These are phyloP conservation scores for Ascochyta viciae-villosae DNA, from an alignment of 2,329 filamentous ascomycete species.

Conservation along the genomic window DNA sequence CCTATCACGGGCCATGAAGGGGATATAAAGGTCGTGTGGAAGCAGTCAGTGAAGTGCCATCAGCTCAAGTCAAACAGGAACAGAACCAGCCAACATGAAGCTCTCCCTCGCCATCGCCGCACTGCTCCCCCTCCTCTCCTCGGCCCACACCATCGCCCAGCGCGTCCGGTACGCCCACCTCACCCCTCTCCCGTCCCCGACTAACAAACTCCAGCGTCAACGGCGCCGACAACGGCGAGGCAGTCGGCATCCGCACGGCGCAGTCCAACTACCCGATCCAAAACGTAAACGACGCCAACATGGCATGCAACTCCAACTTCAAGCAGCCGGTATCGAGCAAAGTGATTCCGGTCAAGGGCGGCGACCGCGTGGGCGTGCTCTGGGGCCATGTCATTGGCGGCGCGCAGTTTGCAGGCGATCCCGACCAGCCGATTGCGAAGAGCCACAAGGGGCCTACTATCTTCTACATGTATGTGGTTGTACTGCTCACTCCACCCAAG, in stretches of 20 bases:
- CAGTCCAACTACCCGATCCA: slow-evolving; percentile 60
- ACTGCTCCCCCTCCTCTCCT: slow-evolving; percentile 41
- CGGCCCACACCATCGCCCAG: slow-evolving; percentile 56
- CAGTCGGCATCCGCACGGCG: slow-evolving; percentile 59
- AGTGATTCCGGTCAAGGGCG: slow-evolving; percentile 59
- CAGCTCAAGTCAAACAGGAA: not conserved
- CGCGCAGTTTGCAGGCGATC: slow-evolving; percentile 54
- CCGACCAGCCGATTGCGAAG: slow-evolving; percentile 58
- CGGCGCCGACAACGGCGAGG: slow-evolving; percentile 56
- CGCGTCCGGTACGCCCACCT: slow-evolving; percentile 41
- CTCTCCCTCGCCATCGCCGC: slow-evolving; percentile 33
- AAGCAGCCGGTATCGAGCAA: slow-evolving; percentile 40
- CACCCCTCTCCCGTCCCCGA: not conserved
- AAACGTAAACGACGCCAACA: slow-evolving; percentile 55
- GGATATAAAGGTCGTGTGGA: not conserved
- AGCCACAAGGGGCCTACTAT: slow-evolving; percentile 56
- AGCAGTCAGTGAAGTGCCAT: too few species aligned
- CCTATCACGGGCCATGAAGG: not conserved
- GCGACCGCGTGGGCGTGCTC: slow-evolving; percentile 60
- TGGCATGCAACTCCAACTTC: slow-evolving; percentile 58
- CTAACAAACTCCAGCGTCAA: slow-evolving; percentile 27
- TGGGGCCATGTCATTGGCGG: slow-evolving; percentile 65
- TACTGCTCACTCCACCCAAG: too few species aligned
- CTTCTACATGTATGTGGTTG: slow-evolving; percentile 43
- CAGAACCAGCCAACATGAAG: slow-evolving; percentile 33